phyloP scores from a whole-genome alignment of 2,329 filamentous ascomycete species.

The Fusarium lyarnte region DNA sequence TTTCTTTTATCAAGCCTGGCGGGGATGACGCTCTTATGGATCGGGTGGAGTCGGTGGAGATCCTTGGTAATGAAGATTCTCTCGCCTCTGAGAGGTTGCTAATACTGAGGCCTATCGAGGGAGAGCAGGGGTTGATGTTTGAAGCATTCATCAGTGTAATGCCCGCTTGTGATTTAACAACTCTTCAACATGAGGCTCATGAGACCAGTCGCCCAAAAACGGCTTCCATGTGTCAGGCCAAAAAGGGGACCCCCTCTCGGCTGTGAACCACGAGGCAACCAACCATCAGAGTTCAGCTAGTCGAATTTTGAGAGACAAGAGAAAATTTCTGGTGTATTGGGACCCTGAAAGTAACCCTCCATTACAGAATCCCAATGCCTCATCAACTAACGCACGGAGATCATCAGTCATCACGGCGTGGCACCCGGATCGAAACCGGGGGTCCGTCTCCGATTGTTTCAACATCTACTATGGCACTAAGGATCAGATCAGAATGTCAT shows the following conservation, averaged over 20 bases:
- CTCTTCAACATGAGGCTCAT: constrained; percentile 4
- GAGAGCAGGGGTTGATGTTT: constrained; percentile 14
- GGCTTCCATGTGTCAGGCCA: constrained; percentile 11
- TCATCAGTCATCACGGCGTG: constrained; percentile 9
- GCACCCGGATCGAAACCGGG: not conserved
- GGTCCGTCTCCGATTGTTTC: not conserved
- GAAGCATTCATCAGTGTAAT: not conserved
- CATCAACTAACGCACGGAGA: not conserved
- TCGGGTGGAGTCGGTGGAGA: constrained; percentile 29
- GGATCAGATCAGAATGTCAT: not conserved
- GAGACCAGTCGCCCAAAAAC: constrained; percentile 3
- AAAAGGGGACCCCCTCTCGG: constrained; percentile 11
- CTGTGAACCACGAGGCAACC: constrained; percentile 16
- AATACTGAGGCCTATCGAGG: not conserved
- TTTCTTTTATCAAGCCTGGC: constrained; percentile 5
- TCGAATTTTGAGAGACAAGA: constrained; percentile 9
- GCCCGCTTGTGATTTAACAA: not conserved
- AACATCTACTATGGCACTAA: not conserved
- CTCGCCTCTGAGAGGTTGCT: constrained; percentile 33
- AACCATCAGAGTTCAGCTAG: constrained; percentile 28
- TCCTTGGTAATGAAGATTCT: constrained; percentile 40
- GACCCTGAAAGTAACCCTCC: constrained; percentile 30
- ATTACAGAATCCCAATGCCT: constrained; percentile 2
- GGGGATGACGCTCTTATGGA: constrained; percentile 33
- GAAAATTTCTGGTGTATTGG: constrained; percentile 21